Evolutionary conservation across 2,329 filamentous ascomycete species (phyloP), one percentile per base, ranked within the genome.

Genomic region (Fusarium goolgardi): DNA sequence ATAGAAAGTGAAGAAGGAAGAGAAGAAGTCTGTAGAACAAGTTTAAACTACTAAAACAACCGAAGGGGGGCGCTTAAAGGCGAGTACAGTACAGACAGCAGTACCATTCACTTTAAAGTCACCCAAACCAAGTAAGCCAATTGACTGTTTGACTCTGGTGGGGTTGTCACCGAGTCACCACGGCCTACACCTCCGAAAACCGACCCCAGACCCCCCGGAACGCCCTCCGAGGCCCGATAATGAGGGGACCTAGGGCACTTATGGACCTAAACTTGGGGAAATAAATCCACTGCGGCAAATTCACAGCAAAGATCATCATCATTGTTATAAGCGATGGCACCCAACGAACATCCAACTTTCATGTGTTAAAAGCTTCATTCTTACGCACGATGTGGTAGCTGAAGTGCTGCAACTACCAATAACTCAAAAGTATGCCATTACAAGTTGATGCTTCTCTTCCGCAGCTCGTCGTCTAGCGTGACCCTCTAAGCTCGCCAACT

Each of bases 391-490:
- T 61, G 63, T 67, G 64, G 60, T 70, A 67, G 63, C 65, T 32
- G 40, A 65, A 56, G 58, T 43, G 58, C 65, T 67, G 59, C 52
- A 49, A 69, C 51, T 67, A 69, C 59, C 58, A 43, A 67, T 65
- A 68, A 71, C 65, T 69, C 71, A 67, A 66, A 75, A 69, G 62
- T 70, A 75, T 75, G 71, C 73, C 70, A 74, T 75, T 73, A 73
- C 55, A 70, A 76, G 70, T 62, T 71, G 68, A 75, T 74, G 66
- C 69, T 68, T 63, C 60, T 67, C 63, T 45, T 55, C 63, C 47
- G 58, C 67, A 62, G 68, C 65, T 73, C 70, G 61, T 73, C 68
- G 63, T 75, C 72, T 73, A 72, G 68, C 50, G 63, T 63, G 59
- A 65, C 62, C 56, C 62, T 69, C 59, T 65, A 64, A 67, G 66